Evolutionary conservation across 2,329 filamentous ascomycete species (phyloP).

Genomic region (Emmonsia crescens): DNA sequence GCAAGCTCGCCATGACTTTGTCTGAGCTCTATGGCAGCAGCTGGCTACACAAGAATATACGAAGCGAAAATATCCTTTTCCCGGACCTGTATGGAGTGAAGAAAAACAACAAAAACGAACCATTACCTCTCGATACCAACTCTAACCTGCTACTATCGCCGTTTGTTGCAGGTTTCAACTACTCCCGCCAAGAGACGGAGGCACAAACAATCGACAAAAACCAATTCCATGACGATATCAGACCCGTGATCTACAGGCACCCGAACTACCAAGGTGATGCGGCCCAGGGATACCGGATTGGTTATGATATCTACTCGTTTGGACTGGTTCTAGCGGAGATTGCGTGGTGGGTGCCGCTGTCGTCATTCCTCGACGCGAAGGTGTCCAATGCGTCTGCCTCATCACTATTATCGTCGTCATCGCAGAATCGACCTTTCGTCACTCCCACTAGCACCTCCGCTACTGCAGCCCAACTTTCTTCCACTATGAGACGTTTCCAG

Average conservation of each 20-base stretch:
- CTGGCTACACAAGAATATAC: conserved; percentile 2
- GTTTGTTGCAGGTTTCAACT: conserved; percentile 1
- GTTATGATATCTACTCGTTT: conserved; percentile 3
- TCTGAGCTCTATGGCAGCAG: conserved; percentile 1
- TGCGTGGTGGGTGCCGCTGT: conserved; percentile 1
- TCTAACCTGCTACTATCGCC: neutral
- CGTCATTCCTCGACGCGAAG: conserved; percentile 2
- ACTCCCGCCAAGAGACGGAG: conserved; percentile 1
- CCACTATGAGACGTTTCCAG: neutral
- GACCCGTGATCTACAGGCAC: neutral
- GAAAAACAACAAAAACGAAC: neutral
- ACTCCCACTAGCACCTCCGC: neutral
- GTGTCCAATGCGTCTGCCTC: neutral
- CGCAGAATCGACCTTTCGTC: neutral
- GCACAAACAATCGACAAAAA: conserved; percentile 5
- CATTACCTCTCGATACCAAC: neutral
- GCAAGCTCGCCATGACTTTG: neutral
- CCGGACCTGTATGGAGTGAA: neutral
- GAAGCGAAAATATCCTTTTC: conserved; percentile 2
- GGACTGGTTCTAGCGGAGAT: conserved; percentile 1
- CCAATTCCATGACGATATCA: neutral
- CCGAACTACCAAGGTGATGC: conserved; percentile 2
- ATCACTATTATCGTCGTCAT: neutral
- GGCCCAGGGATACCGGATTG: conserved; percentile 1
- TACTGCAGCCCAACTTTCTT: neutral